Percentiles rank a stretch among this genome's conserved stretches.
Evolutionary conservation across 352 stramenopile genomes (phyloP).

Genomic region (Pythium phragmitis): DNA sequence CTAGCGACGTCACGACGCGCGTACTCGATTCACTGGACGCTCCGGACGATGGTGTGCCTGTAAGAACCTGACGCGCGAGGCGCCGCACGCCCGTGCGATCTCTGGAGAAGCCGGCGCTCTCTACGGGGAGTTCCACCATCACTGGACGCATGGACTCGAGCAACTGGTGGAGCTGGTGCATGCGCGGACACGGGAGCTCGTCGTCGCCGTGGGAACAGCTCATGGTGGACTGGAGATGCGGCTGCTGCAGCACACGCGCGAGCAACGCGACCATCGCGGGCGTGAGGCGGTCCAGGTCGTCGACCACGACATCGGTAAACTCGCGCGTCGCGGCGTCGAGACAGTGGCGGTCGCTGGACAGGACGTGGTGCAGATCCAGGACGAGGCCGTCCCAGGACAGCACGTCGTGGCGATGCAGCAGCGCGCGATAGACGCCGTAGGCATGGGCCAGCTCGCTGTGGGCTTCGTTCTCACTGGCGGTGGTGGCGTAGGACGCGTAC

Average conservation of each 20-base stretch:
- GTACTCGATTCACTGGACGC: not conserved
- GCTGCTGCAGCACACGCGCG: slow-evolving; percentile 36
- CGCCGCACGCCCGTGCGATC: not conserved
- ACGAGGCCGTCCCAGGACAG: slow-evolving; percentile 71
- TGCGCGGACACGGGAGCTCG: slow-evolving; percentile 28
- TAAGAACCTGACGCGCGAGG: slow-evolving; percentile 9
- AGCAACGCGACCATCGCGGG: slow-evolving; percentile 62
- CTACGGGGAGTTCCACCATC: not conserved
- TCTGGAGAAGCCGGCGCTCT: not conserved
- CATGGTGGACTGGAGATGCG: slow-evolving; percentile 45
- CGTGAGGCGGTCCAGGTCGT: slow-evolving; percentile 67
- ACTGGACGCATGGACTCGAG: not conserved
- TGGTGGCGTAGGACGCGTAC: slow-evolving; percentile 36
- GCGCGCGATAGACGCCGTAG: slow-evolving; percentile 50
- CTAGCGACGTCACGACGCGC: slow-evolving; percentile 5
- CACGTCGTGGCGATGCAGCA: slow-evolving; percentile 51
- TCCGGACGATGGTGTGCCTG: not conserved
- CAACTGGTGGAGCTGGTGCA: slow-evolving; percentile 34
- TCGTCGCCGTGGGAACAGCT: slow-evolving; percentile 50
- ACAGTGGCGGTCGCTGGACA: slow-evolving; percentile 19
- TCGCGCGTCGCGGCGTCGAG: slow-evolving; percentile 20
- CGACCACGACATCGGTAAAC: slow-evolving; percentile 71
- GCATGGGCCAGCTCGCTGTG: slow-evolving; percentile 41
- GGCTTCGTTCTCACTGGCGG: not conserved
- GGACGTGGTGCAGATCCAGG: slow-evolving; percentile 42